These are phyloP conservation scores for Peziza echinospora DNA, from an alignment of 495 filamentous ascomycete genomes.

Conservation along the genomic window DNA sequence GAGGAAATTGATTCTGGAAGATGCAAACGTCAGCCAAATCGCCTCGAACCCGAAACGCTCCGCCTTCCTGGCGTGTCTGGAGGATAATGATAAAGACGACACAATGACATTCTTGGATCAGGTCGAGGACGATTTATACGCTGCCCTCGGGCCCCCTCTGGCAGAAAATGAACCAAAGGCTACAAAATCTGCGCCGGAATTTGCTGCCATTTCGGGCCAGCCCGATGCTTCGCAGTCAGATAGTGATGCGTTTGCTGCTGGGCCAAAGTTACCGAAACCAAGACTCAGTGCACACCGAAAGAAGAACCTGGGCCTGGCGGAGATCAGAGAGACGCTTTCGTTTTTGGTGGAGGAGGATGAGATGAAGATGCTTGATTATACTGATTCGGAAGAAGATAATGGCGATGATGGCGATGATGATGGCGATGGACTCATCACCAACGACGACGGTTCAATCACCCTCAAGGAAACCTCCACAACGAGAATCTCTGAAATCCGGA, in stretches of 20 bases:
- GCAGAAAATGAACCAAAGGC: constrained; percentile 14
- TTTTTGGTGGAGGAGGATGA: not conserved
- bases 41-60: constrained; percentile 74
- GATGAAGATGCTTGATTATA: not conserved
- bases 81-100: constrained; percentile 60
- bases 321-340: not conserved
- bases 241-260: constrained; percentile 16
- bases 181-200: constrained; percentile 20
- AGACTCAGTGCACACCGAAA: constrained; percentile 13
- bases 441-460: constrained; percentile 5
- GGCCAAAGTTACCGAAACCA: constrained; percentile 4
- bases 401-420: constrained; percentile 1
- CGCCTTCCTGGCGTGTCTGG: constrained; percentile 75
- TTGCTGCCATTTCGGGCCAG: constrained; percentile 24
- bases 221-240: constrained; percentile 22
- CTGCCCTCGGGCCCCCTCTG: constrained; percentile 26
- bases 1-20: constrained; percentile 70
- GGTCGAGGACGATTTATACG: constrained; percentile 26
- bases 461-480: constrained; percentile 10
- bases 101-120: constrained; percentile 48
- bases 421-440: constrained; percentile 5
- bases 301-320: constrained; percentile 8
- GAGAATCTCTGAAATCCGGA: constrained; percentile 2
- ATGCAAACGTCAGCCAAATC: constrained; percentile 75
- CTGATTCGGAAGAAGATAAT: not conserved